A percentile compares a stretch with the other conserved stretches of the same genome.
Conservation (phyloP, 208 protist genomes). For the Trypanosoma mega region DNA sequence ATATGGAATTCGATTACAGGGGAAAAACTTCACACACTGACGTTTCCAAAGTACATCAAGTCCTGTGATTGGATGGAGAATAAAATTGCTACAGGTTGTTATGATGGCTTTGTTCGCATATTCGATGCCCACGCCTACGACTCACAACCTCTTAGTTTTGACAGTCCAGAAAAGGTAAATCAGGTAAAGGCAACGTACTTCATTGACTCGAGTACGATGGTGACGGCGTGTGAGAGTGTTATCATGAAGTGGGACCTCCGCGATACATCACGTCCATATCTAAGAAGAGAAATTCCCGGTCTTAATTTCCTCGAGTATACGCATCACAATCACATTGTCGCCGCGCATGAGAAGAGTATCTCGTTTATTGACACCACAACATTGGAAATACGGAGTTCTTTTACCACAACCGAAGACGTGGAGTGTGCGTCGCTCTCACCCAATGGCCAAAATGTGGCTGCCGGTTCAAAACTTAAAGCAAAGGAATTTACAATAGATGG, state of each 20-base stretch:
- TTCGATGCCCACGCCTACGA: conserved; percentile 88
- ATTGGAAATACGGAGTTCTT: conserved; percentile 71
- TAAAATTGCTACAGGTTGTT: conserved; percentile 86
- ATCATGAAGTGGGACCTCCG: conserved; percentile 92
- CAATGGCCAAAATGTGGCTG: conserved; percentile 79
- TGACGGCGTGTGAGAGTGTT: conserved; percentile 79
- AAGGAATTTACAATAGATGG: conserved; percentile 90
- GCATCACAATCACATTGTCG: conserved; percentile 74
- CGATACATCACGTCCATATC: conserved; percentile 73
- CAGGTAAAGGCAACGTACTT: conserved; percentile 85
- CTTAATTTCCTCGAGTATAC: conserved; percentile 92
- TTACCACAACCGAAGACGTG: conserved; percentile 79
- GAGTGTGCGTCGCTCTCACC: conserved; percentile 88
- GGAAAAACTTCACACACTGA: conserved; percentile 86
- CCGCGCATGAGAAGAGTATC: conserved; percentile 84
- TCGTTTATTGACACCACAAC: conserved; percentile 85
- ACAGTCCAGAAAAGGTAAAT: conserved; percentile 58
- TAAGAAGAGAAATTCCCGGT: conserved; percentile 76
- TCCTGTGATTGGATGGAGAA: conserved; percentile 90
- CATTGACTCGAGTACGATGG: conserved; percentile 81
- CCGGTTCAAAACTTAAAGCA: conserved; percentile 86
- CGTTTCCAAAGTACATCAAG: conserved; percentile 94
- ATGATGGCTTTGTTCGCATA: conserved; percentile 91
- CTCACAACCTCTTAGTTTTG: conserved; percentile 69
- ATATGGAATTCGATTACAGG: conserved; percentile 93